Evolutionary conservation across 2,329 filamentous ascomycete species (phyloP), one percentile per base, ranked within the genome.

Genomic region (Curvularia lunata): DNA sequence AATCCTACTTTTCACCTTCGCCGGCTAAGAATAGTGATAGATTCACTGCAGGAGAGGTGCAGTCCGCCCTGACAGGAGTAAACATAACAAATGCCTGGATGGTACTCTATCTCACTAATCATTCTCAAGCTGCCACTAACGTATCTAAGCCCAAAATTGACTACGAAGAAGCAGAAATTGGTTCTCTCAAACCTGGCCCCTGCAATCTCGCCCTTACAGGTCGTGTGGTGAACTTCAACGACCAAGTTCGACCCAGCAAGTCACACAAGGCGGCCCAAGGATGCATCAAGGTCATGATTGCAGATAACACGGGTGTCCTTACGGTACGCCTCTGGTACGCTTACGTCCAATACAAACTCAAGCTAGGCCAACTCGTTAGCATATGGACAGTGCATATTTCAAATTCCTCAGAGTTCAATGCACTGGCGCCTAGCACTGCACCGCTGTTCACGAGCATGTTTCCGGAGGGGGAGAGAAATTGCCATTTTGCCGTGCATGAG

Each of bases 301-400:
- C 82, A 48, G 86, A 88, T 68, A 79, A 84, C 42, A 81, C 79
- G 0, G 85, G 80, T 2, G 81, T 80, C 3, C 79, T 87, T 55
- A 83, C 80, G 6, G 84, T 86, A 54, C 83, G 82, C 46, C 71
- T 86, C 2, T 85, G 83, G 77, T 86, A 83, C 52, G 75, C 74
- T 18, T 72, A 74, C 3, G 66, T 62, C 49, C 71, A 62, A 21
- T 82, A 79, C 72, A 75, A 71, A 38, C 70, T 85, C 4, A 75
- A 79, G 7, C 72, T 88, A 2, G 85, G 85, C 2, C 81, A 82
- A 37, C 78, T 86, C 1, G 75, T 87, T 16, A 83, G 82, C 0
- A 71, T 87, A 8, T 88, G 84, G 83, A 81, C 85, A 1, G 81
- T 81, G 7, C 85, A 85, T 60, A 77, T 87, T 43, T 80, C 81